These are phyloP conservation scores for Takashimella koratensis DNA, from an alignment of 1,284 basidiomycete species.

Conservation along the genomic window DNA sequence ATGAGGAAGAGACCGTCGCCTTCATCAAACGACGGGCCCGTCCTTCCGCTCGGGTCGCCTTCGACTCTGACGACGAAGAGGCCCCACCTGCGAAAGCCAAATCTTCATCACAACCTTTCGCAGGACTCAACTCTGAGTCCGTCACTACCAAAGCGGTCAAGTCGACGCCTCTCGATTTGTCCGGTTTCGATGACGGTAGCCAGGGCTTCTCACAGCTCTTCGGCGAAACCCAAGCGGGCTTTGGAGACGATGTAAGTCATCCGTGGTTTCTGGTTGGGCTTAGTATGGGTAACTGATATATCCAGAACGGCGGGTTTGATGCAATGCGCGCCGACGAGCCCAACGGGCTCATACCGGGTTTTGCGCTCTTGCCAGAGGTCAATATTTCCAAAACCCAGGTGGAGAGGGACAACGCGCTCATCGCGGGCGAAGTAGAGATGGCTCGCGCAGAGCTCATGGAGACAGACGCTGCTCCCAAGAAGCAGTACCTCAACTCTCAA, in stretches of 20 bases:
- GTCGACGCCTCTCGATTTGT: conserved; percentile 13
- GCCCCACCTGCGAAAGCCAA: background rate
- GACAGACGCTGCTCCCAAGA: conserved; percentile 12
- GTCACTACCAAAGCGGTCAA: background rate
- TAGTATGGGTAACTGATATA: too few species aligned
- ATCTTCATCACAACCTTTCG: background rate
- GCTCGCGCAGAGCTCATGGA: conserved; percentile 12
- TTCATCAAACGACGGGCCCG: conserved; percentile 14
- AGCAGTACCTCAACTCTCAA: conserved; percentile 37
- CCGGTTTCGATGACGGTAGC: conserved; percentile 21
- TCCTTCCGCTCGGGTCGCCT: conserved; percentile 11
- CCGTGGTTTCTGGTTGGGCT: too few species aligned
- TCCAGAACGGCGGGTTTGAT: conserved; percentile 31
- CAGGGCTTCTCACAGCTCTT: conserved; percentile 45
- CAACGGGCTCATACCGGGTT: conserved; percentile 19
- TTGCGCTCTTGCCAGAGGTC: conserved; percentile 29
- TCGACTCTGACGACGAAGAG: conserved; percentile 32
- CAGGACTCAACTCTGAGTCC: background rate
- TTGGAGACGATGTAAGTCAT: background rate
- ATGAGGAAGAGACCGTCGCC: conserved; percentile 7
- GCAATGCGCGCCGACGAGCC: conserved; percentile 22
- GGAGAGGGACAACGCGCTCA: conserved; percentile 38
- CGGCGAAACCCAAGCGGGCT: conserved; percentile 28
- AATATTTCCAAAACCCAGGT: conserved; percentile 39
- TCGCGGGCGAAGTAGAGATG: conserved; percentile 33